phyloP scores from a whole-genome alignment of 345 rosid species.

The Eucalyptus cladocalyx region DNA sequence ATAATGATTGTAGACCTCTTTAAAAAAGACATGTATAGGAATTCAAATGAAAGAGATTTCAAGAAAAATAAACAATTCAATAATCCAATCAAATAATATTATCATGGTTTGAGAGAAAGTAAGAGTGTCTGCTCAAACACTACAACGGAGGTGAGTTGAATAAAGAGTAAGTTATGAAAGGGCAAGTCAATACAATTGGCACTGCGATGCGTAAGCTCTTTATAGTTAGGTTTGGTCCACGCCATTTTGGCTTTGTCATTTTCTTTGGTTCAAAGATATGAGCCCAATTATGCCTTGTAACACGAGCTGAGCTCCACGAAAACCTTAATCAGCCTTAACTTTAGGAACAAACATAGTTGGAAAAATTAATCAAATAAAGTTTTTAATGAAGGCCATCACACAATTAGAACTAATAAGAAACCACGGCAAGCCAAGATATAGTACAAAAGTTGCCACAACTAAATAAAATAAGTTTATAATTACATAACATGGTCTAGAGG shows the following conservation, averaged over 20 bases:
- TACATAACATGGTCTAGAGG: not conserved
- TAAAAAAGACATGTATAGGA: not conserved
- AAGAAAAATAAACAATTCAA: no score
- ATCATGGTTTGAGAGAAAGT: not conserved
- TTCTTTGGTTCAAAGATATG: no score
- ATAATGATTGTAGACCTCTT: not conserved
- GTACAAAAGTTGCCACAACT: not conserved
- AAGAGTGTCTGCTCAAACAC: not conserved
- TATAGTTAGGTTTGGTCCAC: no score
- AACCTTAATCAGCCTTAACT: not conserved
- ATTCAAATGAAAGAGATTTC: not conserved
- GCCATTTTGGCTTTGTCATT: not conserved
- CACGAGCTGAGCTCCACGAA: not conserved
- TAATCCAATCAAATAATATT: not conserved
- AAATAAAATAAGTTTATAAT: not conserved
- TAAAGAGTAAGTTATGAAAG: not conserved
- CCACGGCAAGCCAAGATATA: not conserved
- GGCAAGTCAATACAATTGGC: not conserved
- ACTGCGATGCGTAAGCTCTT: not conserved
- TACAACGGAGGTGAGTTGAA: not conserved
- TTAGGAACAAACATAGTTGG: not conserved
- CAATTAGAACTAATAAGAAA: not conserved
- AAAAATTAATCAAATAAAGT: not conserved
- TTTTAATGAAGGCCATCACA: not conserved
- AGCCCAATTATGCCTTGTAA: not conserved